These are phyloP conservation scores for Recurvomyces mirabilis DNA, from an alignment of 495 filamentous ascomycete genomes.

Conservation along the genomic window DNA sequence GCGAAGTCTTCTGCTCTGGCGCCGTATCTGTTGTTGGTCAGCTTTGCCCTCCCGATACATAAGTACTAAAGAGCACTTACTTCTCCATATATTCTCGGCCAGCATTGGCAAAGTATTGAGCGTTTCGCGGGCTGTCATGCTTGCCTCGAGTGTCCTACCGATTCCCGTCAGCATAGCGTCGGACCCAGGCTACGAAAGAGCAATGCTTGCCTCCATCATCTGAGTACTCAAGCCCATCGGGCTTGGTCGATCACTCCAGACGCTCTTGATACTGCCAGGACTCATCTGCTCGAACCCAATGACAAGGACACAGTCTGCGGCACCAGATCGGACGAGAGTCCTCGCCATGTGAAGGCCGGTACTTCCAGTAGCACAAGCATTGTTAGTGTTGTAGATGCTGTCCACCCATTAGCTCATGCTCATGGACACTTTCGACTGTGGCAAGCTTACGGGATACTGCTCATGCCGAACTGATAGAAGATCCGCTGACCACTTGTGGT, in stretches of 20 bases:
- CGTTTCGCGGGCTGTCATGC: constrained; percentile 69
- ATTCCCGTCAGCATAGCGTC: no score
- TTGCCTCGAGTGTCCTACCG: constrained; percentile 63
- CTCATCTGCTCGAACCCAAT: constrained; percentile 98
- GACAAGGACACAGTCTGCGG: constrained; percentile 75
- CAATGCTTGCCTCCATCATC: constrained; percentile 65
- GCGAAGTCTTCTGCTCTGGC: constrained; percentile 71
- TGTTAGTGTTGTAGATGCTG: constrained; percentile 86
- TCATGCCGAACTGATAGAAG: constrained; percentile 99
- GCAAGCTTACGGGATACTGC: constrained; percentile 24
- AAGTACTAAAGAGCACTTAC: constrained; percentile 34
- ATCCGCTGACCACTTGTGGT: constrained; percentile 90
- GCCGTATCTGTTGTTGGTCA: constrained; percentile 48
- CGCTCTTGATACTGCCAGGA: constrained; percentile 66
- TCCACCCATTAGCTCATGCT: constrained; percentile 21
- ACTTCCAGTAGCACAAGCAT: constrained; percentile 76
- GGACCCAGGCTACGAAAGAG: no score
- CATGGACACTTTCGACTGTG: constrained; percentile 27
- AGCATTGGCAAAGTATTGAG: constrained; percentile 94
- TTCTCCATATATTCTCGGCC: constrained; percentile 93
- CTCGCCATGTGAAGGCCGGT: constrained; percentile 80
- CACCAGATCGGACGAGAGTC: constrained; percentile 66
- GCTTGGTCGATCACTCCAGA: constrained; percentile 69
- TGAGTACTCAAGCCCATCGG: constrained; percentile 57
- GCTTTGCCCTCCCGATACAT: background rate